Percentiles rank a stretch among this genome's conserved stretches.
Evolutionary conservation across 768 basidiomycete genomes (phyloP).

Genomic region (Termitomyces sp.): DNA sequence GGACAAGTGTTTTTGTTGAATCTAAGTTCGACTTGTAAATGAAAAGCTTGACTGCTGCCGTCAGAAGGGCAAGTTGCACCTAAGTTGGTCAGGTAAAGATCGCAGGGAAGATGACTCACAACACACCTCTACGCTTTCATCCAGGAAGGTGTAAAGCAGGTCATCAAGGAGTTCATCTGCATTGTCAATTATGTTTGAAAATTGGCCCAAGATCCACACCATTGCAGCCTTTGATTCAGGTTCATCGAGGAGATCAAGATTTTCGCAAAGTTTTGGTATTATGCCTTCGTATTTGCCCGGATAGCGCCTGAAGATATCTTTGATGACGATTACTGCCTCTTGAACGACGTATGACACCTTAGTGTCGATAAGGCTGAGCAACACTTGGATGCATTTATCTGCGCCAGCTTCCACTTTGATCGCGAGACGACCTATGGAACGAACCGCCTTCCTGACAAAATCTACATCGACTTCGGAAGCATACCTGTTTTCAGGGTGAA

Average conservation of each 20-base stretch:
- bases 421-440: constrained; percentile 95
- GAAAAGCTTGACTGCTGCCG: constrained; percentile 94
- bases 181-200: constrained; percentile 92
- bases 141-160: constrained; percentile 79
- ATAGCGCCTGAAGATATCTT: constrained; percentile 96
- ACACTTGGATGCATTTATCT: constrained; percentile 82
- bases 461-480: constrained; percentile 98
- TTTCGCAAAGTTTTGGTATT: constrained; percentile 89
- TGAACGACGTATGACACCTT: constrained; percentile 96
- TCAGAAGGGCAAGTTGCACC: constrained; percentile 94
- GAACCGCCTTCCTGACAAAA: constrained; percentile 95
- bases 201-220: constrained; percentile 98
- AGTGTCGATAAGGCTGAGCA: constrained; percentile 84
- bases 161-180: constrained; percentile 95
- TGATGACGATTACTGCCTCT: constrained; percentile 95
- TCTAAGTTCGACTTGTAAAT: constrained; percentile 83
- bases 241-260: constrained; percentile 89
- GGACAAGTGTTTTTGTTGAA: constrained; percentile 81
- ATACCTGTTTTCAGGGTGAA: constrained; percentile 48
- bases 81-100: constrained; percentile 22
- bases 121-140: constrained; percentile 88
- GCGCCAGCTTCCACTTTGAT: constrained; percentile 93
- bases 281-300: constrained; percentile 96
- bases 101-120: not conserved
- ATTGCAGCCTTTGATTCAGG: constrained; percentile 96